Base-by-base conservation (phyloP, 495 filamentous ascomycete genomes). In the Podospora sp. region DNA sequence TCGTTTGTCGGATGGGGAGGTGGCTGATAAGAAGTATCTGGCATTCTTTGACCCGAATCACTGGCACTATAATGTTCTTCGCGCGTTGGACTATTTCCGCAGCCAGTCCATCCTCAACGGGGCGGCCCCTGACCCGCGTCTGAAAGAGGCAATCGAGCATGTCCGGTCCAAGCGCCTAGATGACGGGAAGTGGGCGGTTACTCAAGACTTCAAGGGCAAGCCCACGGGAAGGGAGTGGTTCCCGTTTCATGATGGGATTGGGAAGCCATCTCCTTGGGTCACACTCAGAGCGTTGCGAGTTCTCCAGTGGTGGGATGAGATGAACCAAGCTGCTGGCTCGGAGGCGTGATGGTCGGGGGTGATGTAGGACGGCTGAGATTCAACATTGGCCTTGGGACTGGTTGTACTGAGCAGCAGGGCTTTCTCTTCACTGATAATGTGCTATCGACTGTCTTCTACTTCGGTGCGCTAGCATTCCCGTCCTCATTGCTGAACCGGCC, bases 261-360 rank as follows among this genome's bases (percentile, higher is more conserved):
- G 35, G 7, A 61, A 46, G 35, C 59, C 59, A 14, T 61, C 29
- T 8, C 33, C 59, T 16, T 61, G 59, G 59, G 24, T 61, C 29
- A 61, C 59, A 6, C 29, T 61, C 2, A 29, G 59, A 1, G 59
- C 59, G 27, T 4, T 61, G 33, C n/a, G 59, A 6, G 35, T 61
- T 20, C 24, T 65, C 18, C 22, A 65, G 36, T 59, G 36, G 24
- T 50, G 29, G 53, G 40, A 60, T 22, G 53, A 65, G 56, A 22
- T 8, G 29, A 3, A 33, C 29, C 29, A 33, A 33, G 29, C 29
- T 33, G 3, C 29, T 4, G 29, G 29, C 29, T 33, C 29, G 3
- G 29, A 33, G n/a, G n/a, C n/a, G n/a, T n/a, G n/a, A n/a, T n/a
- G n/a, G n/a, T n/a, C n/a, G n/a, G n/a, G n/a, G n/a, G n/a, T n/a